Conservation (phyloP, 2,329 filamentous ascomycete species). For the Sporothrix globosa region DNA sequence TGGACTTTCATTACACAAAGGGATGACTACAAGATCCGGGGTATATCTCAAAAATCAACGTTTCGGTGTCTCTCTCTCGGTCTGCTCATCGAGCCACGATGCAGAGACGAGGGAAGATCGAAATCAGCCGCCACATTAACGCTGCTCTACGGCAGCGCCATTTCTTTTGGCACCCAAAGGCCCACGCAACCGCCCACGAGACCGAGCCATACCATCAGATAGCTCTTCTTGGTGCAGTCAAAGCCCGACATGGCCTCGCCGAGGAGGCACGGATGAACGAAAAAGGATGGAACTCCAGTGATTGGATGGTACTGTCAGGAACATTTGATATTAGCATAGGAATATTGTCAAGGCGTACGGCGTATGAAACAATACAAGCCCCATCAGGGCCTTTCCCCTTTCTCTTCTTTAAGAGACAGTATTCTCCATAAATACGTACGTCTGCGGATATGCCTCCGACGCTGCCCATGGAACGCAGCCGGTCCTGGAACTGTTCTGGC, state of each 20-base stretch:
- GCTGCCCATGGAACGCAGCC: slow-evolving; percentile 63
- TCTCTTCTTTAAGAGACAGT: not conserved
- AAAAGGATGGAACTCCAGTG: slow-evolving; percentile 77
- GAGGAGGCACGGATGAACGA: slow-evolving; percentile 90
- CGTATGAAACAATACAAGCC: not conserved
- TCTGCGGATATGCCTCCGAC: slow-evolving; percentile 76
- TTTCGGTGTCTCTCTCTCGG: not conserved
- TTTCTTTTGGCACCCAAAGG: slow-evolving; percentile 72
- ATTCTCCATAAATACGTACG: slow-evolving; percentile 58
- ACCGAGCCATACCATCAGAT: slow-evolving; percentile 89
- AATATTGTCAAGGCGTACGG: not conserved
- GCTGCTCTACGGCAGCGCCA: slow-evolving; percentile 53
- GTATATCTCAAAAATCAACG: not conserved
- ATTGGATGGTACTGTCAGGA: slow-evolving; percentile 75
- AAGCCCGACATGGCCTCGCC: slow-evolving; percentile 76
- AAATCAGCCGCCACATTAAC: not conserved
- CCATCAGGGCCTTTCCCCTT: too few relatives aligned
- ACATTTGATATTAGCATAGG: not conserved
- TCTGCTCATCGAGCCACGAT: not conserved
- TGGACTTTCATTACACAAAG: not conserved
- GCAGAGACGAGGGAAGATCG: not conserved
- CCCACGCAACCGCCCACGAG: slow-evolving; percentile 79
- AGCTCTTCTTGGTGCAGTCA: slow-evolving; percentile 64
- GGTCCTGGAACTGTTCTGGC: slow-evolving; percentile 64
- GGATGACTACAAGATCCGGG: not conserved